Base-by-base conservation (phyloP, 805 yeast genomes). In the Nakazawaea ishiwadae region DNA sequence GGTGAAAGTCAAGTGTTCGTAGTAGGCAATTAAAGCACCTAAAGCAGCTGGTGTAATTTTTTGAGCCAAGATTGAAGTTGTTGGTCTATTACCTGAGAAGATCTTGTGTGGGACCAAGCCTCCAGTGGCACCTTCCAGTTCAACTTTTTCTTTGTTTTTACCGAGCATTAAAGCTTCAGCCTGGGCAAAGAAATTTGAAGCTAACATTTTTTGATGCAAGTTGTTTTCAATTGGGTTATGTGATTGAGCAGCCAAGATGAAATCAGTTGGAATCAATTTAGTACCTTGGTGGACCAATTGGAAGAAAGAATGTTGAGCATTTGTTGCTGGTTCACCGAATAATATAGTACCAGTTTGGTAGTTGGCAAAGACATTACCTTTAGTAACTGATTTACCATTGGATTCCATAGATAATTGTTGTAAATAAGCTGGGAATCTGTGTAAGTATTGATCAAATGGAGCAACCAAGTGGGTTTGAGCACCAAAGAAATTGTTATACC, bases 381-480 rank as follows among this genome's bases (percentile, higher is more conserved):
- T 84, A 56, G 96, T 84, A 54, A 93, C 97, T 35, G 95, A 82
- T 73, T 93, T 93, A 73, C 99, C 99, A 73, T 93, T 93, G 46
- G 97, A 89, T 73, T 93, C 99, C 99, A 93, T 93, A 26, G 96
- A 86, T 65, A 93, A 77, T 72, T 93, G 99, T 76, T 93, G 99
- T 69, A 93, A 77, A 72, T 93, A 93, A 46, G 99, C 99, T 48
- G 99, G 97, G 91, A 93, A 93, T 66, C 99, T 80, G 79, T 91
- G 96, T 69, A 93, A 73, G 75, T 93, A 93, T 74, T 93, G 99
- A 69, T 93, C 99, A 60, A 90, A 93, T 52, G 99, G 99, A 46
- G 96, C 96, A 51, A 93, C 96, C 65, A 93, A 75, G 68, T 93
- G 97, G 50, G 99, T 93, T 75, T 93, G 97, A 43, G 99, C 96